phyloP scores from a whole-genome alignment of 345 rosid genomes.

The Hypericum perforatum region DNA sequence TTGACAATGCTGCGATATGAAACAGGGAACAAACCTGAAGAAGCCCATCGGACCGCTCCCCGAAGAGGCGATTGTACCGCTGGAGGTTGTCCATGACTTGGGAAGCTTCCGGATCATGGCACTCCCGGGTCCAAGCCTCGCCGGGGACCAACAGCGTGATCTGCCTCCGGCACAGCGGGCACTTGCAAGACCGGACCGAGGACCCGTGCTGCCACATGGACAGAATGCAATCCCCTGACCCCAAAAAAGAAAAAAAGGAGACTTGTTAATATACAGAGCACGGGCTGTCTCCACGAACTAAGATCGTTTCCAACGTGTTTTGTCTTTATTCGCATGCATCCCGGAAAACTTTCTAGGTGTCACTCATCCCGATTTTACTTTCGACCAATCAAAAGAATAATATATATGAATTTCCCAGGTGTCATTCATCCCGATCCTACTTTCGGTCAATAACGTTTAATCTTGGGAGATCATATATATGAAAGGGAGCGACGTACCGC shows the following conservation, averaged over 20 bases:
- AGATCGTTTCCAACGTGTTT: too few relatives aligned
- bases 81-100: slow-evolving; percentile 45
- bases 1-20: too few relatives aligned
- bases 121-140: slow-evolving; percentile 43
- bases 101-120: slow-evolving; percentile 31
- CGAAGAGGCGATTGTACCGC: slow-evolving; percentile 65
- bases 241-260: not conserved
- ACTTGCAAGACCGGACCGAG: slow-evolving; percentile 56
- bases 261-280: not conserved
- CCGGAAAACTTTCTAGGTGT: too few relatives aligned
- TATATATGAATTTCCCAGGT: too few relatives aligned
- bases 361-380: too few relatives aligned
- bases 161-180: slow-evolving; percentile 82
- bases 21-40: slow-evolving; percentile 40
- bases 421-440: too few relatives aligned
- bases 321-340: too few relatives aligned
- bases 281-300: too few relatives aligned
- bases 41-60: slow-evolving; percentile 39
- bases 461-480: too few relatives aligned
- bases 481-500: slow-evolving; percentile 33
- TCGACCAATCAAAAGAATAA: too few relatives aligned
- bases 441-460: too few relatives aligned
- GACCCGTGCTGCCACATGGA: slow-evolving; percentile 78
- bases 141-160: slow-evolving; percentile 72
- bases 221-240: slow-evolving; percentile 70